Conservation (phyloP, 108 stramenopile genomes). For the Skeletonema menzelii region DNA sequence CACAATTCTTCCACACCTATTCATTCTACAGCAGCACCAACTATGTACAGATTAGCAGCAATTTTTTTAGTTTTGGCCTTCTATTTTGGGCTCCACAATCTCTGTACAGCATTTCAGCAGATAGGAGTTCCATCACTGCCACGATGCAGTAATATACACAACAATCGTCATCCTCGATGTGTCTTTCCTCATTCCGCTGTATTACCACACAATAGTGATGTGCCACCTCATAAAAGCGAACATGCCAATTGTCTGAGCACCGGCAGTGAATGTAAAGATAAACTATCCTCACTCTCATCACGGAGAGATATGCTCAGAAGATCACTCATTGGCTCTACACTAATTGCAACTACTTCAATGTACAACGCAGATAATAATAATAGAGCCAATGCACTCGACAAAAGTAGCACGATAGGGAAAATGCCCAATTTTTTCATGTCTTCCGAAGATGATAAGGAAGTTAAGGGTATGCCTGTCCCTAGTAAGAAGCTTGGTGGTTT, state of each 20-base stretch:
- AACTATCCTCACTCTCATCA: neutral
- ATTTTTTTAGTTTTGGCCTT: neutral
- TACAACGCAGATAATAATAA: neutral
- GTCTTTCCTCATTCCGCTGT: neutral
- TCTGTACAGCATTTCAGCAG: neutral
- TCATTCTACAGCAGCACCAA: neutral
- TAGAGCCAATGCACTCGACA: conserved; percentile 4
- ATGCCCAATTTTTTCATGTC: conserved; percentile 9
- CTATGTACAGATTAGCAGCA: neutral
- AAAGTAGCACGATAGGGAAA: neutral
- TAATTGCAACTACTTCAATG: neutral
- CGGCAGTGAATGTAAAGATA: neutral
- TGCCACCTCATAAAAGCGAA: neutral
- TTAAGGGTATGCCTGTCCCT: conserved; percentile 47
- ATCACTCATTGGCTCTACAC: neutral
- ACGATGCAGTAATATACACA: neutral
- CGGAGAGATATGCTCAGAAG: conserved; percentile 1
- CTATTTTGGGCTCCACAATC: neutral
- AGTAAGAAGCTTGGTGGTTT: conserved; percentile 42
- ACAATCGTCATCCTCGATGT: neutral
- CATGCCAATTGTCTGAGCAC: neutral
- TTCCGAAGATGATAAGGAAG: conserved; percentile 10
- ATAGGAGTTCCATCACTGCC: neutral
- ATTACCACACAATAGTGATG: neutral
- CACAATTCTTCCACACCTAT: no score